Base-by-base conservation (phyloP, 176 grass and related monocot genomes). In the Oryza meyeriana region DNA sequence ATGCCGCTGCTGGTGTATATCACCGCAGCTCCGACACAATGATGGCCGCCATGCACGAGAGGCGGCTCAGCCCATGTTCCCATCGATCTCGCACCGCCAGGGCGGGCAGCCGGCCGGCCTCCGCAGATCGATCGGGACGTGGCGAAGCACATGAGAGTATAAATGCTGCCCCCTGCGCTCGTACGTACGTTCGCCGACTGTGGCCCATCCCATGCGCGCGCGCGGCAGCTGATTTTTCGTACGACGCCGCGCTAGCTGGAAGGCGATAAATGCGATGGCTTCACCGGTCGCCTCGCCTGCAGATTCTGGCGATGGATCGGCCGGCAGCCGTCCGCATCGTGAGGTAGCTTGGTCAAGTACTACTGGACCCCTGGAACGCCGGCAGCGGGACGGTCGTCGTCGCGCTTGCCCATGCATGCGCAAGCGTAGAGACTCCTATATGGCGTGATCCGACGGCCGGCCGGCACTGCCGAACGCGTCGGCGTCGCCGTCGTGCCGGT, bases 141-240 rank as follows among this genome's bases (percentile, higher is more conserved):
- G 74, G 64, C 50, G 67, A 71, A 72, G 80, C 80, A 78, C 79
- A 52, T 87, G 85, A 77, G 12, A 9, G 18, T 45, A 75, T 87
- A 64, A 87, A 82, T 87, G 79, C 34, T 27, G 34, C 69, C 13
- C 24, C 20, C 11, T 4, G 35, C 35, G 18, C 55, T 24, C 50
- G 50, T 20, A 52, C 71, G 32, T 11, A 74, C 71, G 32, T 6
- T 22, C 48, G 48, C 48, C 48, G 48, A n/a, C n/a, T n/a, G n/a
- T 52, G 14, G 44, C 14, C 44, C 44, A 17, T 17, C 44, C 8
- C 36, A 39, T 39, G 36, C 4, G 36, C 36, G 36, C 36, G 36
- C 36, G 36, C 36, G 36, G 39, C 39, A 41, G 39, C 9, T 10
- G 3, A 17, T 16, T n/a, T n/a, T 55, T 55, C 50, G 50, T 55